Conservation (phyloP, 192 early-diverging fungal genomes). For the Hyaloraphidium curvatum region DNA sequence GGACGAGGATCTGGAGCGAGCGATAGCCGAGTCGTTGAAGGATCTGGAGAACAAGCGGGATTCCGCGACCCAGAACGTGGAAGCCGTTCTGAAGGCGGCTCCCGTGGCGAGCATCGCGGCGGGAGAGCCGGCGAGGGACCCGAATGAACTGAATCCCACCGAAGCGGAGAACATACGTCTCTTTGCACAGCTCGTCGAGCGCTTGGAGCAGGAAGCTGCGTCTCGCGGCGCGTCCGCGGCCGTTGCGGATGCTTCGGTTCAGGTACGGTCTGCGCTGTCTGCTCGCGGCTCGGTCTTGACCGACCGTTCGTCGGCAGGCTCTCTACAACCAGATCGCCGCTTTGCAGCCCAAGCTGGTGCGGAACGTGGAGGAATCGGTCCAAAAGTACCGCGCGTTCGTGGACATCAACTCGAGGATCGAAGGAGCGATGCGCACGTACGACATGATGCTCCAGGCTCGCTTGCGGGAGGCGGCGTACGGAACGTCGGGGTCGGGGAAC, state of each 20-base stretch:
- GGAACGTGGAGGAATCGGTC: slow-evolving; percentile 48
- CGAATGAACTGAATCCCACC: slow-evolving; percentile 41
- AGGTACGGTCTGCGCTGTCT: background rate
- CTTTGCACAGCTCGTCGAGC: slow-evolving; percentile 69
- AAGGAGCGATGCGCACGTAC: slow-evolving; percentile 62
- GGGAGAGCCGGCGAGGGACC: slow-evolving; percentile 24
- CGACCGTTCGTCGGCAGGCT: slow-evolving; percentile 8
- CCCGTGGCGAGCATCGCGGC: slow-evolving; percentile 61
- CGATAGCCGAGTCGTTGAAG: slow-evolving; percentile 79
- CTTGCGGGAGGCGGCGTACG: no score
- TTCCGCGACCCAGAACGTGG: slow-evolving; percentile 17
- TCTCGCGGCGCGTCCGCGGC: background rate
- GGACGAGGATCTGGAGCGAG: slow-evolving; percentile 78
- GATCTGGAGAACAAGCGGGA: slow-evolving; percentile 25
- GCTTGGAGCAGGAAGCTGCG: slow-evolving; percentile 40
- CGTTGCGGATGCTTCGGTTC: background rate
- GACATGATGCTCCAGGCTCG: slow-evolving; percentile 77
- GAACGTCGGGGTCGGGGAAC: no score
- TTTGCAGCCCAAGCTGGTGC: slow-evolving; percentile 64
- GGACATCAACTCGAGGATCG: slow-evolving; percentile 64
- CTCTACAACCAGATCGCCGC: slow-evolving; percentile 74
- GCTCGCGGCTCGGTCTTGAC: no score
- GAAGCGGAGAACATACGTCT: slow-evolving; percentile 81
- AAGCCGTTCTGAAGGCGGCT: slow-evolving; percentile 45
- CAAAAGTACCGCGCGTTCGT: slow-evolving; percentile 59